A percentile compares a stretch with the other conserved stretches of the same genome.
phyloP scores from a whole-genome alignment of 2,329 filamentous ascomycete species.

The Cadophora gregata region DNA sequence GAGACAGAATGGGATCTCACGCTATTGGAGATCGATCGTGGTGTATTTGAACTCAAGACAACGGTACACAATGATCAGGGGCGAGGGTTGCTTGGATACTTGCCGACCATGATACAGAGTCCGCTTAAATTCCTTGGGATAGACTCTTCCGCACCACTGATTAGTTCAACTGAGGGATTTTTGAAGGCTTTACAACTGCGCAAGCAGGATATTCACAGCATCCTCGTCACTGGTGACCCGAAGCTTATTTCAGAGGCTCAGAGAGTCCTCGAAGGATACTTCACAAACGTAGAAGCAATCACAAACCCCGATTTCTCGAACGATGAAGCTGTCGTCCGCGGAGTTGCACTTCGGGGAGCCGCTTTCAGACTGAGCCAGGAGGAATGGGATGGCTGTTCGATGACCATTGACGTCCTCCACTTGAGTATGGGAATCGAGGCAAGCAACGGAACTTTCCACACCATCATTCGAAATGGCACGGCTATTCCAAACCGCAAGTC shows the following conservation, averaged over 20 bases:
- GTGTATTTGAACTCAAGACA: not conserved
- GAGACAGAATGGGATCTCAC: not conserved
- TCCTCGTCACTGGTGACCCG: not conserved
- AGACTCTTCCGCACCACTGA: not conserved
- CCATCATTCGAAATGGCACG: not conserved
- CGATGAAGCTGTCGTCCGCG: constrained; percentile 6
- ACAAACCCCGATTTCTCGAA: not conserved
- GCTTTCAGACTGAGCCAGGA: not conserved
- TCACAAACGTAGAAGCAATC: not conserved
- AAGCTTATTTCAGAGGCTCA: not conserved
- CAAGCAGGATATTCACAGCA: not conserved
- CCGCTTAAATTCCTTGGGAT: not conserved
- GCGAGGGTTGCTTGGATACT: not conserved
- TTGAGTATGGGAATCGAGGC: constrained; percentile 4
- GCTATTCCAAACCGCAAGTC: not conserved
- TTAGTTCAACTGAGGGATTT: not conserved
- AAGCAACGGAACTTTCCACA: not conserved
- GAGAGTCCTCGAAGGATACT: not conserved
- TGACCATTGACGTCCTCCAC: not conserved
- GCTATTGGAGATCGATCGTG: not conserved
- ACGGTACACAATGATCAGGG: not conserved
- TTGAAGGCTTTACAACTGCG: not conserved
- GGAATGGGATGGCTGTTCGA: not conserved
- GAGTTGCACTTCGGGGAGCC: not conserved
- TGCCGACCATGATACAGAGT: not conserved